Percentiles rank a stretch among this genome's conserved stretches.
Evolutionary conservation across 371 early-diverging fungal species (phyloP).

Genomic region (Blakeslea trispora): DNA sequence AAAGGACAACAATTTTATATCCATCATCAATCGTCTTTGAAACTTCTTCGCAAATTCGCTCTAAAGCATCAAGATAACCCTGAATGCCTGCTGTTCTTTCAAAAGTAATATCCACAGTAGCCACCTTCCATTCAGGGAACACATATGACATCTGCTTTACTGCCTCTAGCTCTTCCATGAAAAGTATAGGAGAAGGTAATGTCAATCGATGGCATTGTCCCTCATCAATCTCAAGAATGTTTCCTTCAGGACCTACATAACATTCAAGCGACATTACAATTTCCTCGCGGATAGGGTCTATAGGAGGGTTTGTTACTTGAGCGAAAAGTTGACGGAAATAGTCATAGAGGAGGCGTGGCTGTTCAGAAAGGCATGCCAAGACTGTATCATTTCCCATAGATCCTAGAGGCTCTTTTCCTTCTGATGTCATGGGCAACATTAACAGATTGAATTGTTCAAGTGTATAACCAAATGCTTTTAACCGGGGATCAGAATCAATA

Average conservation of each 20-base stretch:
- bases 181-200: constrained; percentile 85
- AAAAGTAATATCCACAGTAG: constrained; percentile 88
- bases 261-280: constrained; percentile 96
- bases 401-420: constrained; percentile 95
- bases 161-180: constrained; percentile 78
- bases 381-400: constrained; percentile 98
- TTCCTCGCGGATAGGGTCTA: constrained; percentile 97
- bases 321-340: constrained; percentile 97
- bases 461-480: constrained; percentile 89
- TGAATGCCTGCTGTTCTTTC: constrained; percentile 69
- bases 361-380: constrained; percentile 87
- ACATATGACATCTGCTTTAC: constrained; percentile 66
- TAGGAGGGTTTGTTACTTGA: constrained; percentile 97
- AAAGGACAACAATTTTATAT: constrained; percentile 80
- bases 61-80: constrained; percentile 78
- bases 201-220: constrained; percentile 77
- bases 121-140: constrained; percentile 77
- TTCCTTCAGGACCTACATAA: constrained; percentile 94
- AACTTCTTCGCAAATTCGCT: constrained; percentile 85
- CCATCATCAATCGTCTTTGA: constrained; percentile 79
- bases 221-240: constrained; percentile 82
- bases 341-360: constrained; percentile 90
- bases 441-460: constrained; percentile 91
- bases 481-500: constrained; percentile 76
- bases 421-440: constrained; percentile 80